A percentile compares a stretch with the other conserved stretches of the same genome.
These are phyloP conservation scores for Stemphylium beticola DNA, from an alignment of 2,329 filamentous ascomycete species.

Conservation along the genomic window DNA sequence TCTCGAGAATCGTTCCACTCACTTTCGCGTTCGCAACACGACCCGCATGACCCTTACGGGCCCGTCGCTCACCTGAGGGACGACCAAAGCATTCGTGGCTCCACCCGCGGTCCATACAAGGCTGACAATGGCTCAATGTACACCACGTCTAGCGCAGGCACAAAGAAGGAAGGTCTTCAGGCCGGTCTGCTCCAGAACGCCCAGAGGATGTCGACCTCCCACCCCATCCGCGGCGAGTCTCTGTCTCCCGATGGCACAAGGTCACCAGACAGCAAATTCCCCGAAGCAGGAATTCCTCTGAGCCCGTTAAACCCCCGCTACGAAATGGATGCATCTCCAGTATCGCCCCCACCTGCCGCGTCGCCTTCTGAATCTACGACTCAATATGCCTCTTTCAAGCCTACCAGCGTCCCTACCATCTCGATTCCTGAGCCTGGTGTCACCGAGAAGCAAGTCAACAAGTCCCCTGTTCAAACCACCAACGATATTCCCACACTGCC, in stretches of 20 bases:
- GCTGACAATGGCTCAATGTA: constrained; percentile 58
- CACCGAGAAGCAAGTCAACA: constrained; percentile 32
- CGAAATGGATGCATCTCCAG: constrained; percentile 19
- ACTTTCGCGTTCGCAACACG: constrained; percentile 75
- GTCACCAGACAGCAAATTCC: constrained; percentile 45
- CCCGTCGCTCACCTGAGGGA: constrained; percentile 64
- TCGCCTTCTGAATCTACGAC: constrained; percentile 27
- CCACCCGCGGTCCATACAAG: constrained; percentile 29
- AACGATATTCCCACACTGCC: constrained; percentile 27
- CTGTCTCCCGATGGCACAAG: constrained; percentile 40
- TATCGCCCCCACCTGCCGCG: constrained; percentile 12
- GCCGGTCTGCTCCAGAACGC: constrained; percentile 62
- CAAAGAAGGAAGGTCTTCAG: constrained; percentile 55
- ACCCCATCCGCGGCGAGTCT: constrained; percentile 52
- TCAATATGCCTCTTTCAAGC: constrained; percentile 48
- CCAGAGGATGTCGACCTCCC: constrained; percentile 63
- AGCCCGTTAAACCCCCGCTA: constrained; percentile 41
- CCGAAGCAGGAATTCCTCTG: constrained; percentile 36
- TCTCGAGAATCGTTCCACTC: constrained; percentile 89
- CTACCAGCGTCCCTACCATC: constrained; percentile 33
- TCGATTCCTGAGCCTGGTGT: constrained; percentile 27
- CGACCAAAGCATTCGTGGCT: constrained; percentile 45
- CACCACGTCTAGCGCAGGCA: constrained; percentile 57
- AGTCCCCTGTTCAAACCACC: constrained; percentile 30
- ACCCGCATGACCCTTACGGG: constrained; percentile 85